Conservation (phyloP, 805 yeast genomes). For the Nakazawaea peltata region DNA sequence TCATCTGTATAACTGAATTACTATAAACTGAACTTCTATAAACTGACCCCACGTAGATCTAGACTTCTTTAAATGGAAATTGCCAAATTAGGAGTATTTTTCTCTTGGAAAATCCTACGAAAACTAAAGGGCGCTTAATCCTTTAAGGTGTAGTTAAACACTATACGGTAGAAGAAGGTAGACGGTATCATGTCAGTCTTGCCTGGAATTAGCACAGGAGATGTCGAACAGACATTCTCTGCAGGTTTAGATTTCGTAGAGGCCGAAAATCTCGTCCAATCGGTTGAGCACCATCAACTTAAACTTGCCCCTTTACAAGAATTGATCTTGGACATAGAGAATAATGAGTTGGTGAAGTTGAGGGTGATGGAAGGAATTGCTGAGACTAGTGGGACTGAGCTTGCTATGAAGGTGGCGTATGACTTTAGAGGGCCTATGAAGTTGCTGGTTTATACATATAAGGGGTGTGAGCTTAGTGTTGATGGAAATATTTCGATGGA, state of each 20-base stretch:
- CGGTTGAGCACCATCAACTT: neutral
- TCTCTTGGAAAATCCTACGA: no score
- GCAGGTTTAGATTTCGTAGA: conserved; percentile 2
- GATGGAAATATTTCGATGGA: conserved; percentile 39
- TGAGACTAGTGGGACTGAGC: conserved; percentile 90
- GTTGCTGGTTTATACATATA: conserved; percentile 48
- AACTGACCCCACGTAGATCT: no score
- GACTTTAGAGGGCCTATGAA: conserved; percentile 43
- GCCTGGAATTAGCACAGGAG: conserved; percentile 10
- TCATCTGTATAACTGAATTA: no score
- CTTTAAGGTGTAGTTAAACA: no score
- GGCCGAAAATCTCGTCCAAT: neutral
- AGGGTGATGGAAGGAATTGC: conserved; percentile 61
- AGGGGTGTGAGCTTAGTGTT: conserved; percentile 58
- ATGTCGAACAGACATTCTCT: conserved; percentile 2
- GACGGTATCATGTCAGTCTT: conserved; percentile 3
- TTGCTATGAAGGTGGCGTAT: conserved; percentile 63
- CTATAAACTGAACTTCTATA: no score
- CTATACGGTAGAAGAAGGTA: no score
- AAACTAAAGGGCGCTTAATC: no score
- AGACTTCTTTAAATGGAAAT: no score
- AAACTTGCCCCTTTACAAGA: conserved; percentile 32
- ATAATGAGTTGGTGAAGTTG: conserved; percentile 39
- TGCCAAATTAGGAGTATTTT: no score
- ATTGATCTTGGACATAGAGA: conserved; percentile 71